Evolutionary conservation across 345 rosid genomes (phyloP).

Genomic region (Moricandia moricandioides): DNA sequence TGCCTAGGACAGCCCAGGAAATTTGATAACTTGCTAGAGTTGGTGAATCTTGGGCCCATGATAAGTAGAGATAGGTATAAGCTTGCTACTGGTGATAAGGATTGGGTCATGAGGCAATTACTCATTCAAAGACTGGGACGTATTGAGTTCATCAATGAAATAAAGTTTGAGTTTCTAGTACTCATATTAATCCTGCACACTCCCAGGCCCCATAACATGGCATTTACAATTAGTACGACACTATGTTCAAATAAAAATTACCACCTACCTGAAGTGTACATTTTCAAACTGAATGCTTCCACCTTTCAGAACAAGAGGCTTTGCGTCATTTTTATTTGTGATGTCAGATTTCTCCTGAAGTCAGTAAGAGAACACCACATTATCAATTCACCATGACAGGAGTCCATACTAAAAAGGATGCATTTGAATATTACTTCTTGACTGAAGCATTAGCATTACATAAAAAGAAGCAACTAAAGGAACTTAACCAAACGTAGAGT

Average conservation of each 20-base stretch:
- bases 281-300: conserved; percentile 79
- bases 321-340: conserved; percentile 57
- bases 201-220: neutral
- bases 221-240: conserved; percentile 9
- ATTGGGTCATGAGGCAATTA: neutral
- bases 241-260: conserved; percentile 15
- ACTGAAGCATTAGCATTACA: neutral
- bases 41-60: neutral
- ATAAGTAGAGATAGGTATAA: neutral
- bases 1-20: neutral
- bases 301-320: conserved; percentile 57
- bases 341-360: conserved; percentile 83
- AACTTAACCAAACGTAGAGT: neutral
- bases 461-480: neutral
- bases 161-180: neutral
- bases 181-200: neutral
- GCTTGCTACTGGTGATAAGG: neutral
- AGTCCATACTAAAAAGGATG: neutral
- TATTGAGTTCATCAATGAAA: neutral
- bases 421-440: conserved; percentile 8
- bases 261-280: conserved; percentile 77
- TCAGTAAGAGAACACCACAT: conserved; percentile 25
- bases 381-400: neutral
- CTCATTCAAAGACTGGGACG: neutral
- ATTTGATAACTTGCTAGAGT: neutral